A percentile compares a stretch with the other conserved stretches of the same genome.
phyloP scores from a whole-genome alignment of 2,329 filamentous ascomycete species.

The Kalmusia sp. region DNA sequence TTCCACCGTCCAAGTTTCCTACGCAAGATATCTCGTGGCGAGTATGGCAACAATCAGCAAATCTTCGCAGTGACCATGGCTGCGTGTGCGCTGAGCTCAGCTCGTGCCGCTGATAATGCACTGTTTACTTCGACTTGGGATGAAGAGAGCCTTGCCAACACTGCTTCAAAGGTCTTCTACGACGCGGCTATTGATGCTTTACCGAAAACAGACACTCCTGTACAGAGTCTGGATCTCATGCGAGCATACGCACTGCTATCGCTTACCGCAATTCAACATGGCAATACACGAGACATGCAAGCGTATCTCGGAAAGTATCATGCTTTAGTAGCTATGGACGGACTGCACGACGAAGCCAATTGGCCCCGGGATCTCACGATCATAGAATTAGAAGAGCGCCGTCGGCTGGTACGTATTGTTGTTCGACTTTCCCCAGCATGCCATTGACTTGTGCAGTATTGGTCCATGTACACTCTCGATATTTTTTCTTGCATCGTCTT shows the following conservation, averaged over 20 bases:
- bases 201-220: slow-evolving; percentile 21
- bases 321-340: slow-evolving; percentile 56
- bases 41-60: slow-evolving; percentile 1
- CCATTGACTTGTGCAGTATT: slow-evolving; percentile 43
- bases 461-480: slow-evolving; percentile 66
- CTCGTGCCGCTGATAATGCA: slow-evolving; percentile 13
- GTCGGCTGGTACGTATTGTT: background rate
- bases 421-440: background rate
- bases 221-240: slow-evolving; percentile 51
- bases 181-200: slow-evolving; percentile 3
- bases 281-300: slow-evolving; percentile 58
- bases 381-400: slow-evolving; percentile 53
- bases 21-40: slow-evolving; percentile 7
- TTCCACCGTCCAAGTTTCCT: slow-evolving; percentile 10
- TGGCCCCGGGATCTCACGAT: slow-evolving; percentile 57
- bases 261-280: slow-evolving; percentile 60
- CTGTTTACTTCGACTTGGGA: background rate
- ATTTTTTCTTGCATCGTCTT: slow-evolving; percentile 63
- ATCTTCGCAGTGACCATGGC: slow-evolving; percentile 15
- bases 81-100: slow-evolving; percentile 14
- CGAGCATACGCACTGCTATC: slow-evolving; percentile 58
- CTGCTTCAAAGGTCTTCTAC: slow-evolving; percentile 1
- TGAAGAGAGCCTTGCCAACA: background rate
- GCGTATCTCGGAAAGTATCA: slow-evolving; percentile 60
- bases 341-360: slow-evolving; percentile 60